Evolutionary conservation across 129 eudicot genomes (phyloP), one percentile per base, ranked within the genome.

Genomic region (Gnaphalium uliginosum): DNA sequence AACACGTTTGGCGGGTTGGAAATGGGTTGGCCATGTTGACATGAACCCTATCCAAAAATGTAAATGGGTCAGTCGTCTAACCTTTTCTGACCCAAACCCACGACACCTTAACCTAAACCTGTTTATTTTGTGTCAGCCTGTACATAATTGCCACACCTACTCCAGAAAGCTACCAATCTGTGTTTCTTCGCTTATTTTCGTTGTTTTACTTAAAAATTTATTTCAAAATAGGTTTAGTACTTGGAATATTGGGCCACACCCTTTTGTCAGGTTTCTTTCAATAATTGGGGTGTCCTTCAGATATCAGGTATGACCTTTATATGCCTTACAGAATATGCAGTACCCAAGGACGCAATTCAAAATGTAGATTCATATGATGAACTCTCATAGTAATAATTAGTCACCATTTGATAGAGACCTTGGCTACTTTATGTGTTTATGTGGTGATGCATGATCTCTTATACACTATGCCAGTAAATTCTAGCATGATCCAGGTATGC

Each of bases 301-400:
- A 43, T 43, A 41, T 53, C 60, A 54, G 61, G 25, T n/a, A 56
- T 56, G 61, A 22, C 61, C 61, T 56, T 19, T 22, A 56, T 56
- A 6, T 1, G 11, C 61, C 61, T n/a, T 56, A n/a, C 61, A 56
- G 61, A 56, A 56, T 56, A 21, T 56, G 26, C 61, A 56, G 61
- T 56, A 56, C 61, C 5, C n/a, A 46, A 46, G 53, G 53, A 46
- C 53, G 14, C 61, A 56, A 19, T 22, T 56, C 25, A 19, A 56
- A 3, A 56, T 56, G 26, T 56, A 56, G 61, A 56, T 56, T 56
- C 26, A 19, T 19, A 56, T 56, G 7, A n/a, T 19, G 23, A 56
- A 56, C 61, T 22, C 25, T 56, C 25, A 0, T 21, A 56, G 61
- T 56, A 19, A 19, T 21, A n/a, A 56, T 56, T 46, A 46, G 53